Conservation (phyloP, 768 basidiomycete genomes). For the Pleurotus pulmonarius region DNA sequence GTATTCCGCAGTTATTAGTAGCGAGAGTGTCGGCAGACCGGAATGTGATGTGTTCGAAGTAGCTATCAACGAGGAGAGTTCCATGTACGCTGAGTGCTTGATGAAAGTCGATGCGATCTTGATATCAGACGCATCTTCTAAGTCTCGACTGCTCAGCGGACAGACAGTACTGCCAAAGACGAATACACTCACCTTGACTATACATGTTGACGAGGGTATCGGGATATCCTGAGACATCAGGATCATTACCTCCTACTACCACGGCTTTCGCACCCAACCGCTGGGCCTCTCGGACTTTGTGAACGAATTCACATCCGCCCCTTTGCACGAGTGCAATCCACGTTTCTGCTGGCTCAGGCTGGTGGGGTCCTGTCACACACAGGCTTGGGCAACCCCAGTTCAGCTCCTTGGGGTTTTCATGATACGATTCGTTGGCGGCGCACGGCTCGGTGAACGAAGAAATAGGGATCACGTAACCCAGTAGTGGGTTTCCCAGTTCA, state of each 20-base stretch:
- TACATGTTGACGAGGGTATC: slow-evolving; percentile 89
- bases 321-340: slow-evolving; percentile 93
- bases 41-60: slow-evolving; percentile 78
- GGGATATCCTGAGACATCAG: slow-evolving; percentile 59
- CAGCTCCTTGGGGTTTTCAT: slow-evolving; percentile 14
- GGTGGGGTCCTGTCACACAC: slow-evolving; percentile 50
- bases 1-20: slow-evolving; percentile 75
- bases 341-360: slow-evolving; percentile 59
- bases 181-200: slow-evolving; percentile 63
- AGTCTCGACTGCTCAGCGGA: slow-evolving; percentile 8
- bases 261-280: slow-evolving; percentile 80
- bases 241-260: slow-evolving; percentile 86
- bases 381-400: slow-evolving; percentile 71
- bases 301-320: slow-evolving; percentile 87
- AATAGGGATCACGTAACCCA: slow-evolving; percentile 70
- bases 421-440: slow-evolving; percentile 19
- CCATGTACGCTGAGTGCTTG: slow-evolving; percentile 74
- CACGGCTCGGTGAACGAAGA: slow-evolving; percentile 63
- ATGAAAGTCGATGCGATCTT: slow-evolving; percentile 86
- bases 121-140: slow-evolving; percentile 85
- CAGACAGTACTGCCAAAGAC: neutral
- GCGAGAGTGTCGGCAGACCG: slow-evolving; percentile 69
- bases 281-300: slow-evolving; percentile 76
- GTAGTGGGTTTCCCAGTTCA: slow-evolving; percentile 61
- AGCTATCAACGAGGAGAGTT: slow-evolving; percentile 64